Base-by-base conservation (phyloP, 257 asterid genomes). In the Forsythia suspensa region DNA sequence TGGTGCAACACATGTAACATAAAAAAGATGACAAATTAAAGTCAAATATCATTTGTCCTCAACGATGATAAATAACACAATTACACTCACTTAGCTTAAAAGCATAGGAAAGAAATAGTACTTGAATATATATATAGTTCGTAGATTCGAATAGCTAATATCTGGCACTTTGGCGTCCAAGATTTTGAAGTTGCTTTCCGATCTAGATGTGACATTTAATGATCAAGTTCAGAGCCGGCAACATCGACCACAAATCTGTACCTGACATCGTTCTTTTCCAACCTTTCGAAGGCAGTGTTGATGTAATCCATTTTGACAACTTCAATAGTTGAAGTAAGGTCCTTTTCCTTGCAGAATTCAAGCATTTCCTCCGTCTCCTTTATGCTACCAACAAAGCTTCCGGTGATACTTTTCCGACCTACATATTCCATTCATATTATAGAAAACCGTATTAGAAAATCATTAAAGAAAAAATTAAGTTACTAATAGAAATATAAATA, bases 201-300 rank as follows among this genome's bases (percentile, higher is more conserved):
- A 7, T n/a, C 9, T 67, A 42, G 12, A 16, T 39, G 18, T 13
- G 6, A 13, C 8, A 1, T 55, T 88, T 83, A 86, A 40, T 81
- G 77, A 15, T 82, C 87, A 13, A 94, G 92, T 15, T 92, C 89
- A 96, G 97, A 93, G 55, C 97, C 99, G 0, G 89, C 96, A 66
- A 95, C 95, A 79, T 95, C 99, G 3, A 95, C 93, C 11, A 93
- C 99, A 39, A 95, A 95, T 72, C 99, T 80, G 76, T 95, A 95
- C 42, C 99, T 84, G 34, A 95, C 99, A 11, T 95, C 98, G 71
- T 93, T 95, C 88, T 95, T 93, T 80, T 90, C 99, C 76, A 95
- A 84, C 90, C 99, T 89, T 75, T 93, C 94, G 11, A 95, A 75
- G 0, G 99, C 99, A 6, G 91, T 89, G 81, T 95, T 95, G 52